A percentile compares a stretch with the other conserved stretches of the same genome.
Evolutionary conservation across 176 grass and related monocot species (phyloP).

Genomic region (Carex littledalei): DNA sequence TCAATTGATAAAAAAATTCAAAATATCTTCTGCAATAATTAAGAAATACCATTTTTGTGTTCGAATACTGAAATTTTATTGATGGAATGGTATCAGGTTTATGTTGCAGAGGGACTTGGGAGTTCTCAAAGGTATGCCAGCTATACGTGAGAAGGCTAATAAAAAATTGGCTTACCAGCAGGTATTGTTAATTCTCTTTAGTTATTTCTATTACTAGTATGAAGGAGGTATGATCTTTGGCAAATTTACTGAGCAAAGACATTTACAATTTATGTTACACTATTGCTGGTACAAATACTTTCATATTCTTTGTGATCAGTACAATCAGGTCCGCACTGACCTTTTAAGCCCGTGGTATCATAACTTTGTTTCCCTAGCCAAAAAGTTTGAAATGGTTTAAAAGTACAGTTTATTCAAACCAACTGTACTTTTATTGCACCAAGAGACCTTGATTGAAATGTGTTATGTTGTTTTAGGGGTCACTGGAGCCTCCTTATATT

Average conservation of each 20-base stretch:
- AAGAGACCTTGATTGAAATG: neutral
- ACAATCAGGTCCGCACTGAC: neutral
- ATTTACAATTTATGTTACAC: neutral
- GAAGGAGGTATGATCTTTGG: neutral
- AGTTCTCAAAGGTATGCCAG: constrained; percentile 63
- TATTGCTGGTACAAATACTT: neutral
- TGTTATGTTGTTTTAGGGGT: constrained; percentile 35
- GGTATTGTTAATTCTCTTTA: constrained; percentile 28
- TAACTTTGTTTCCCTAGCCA: neutral
- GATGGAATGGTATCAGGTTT: constrained; percentile 28
- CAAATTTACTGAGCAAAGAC: neutral
- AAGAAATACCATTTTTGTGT: constrained; percentile 2
- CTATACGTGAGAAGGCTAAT: constrained; percentile 54
- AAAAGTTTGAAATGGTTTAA: neutral
- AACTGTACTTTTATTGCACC: neutral
- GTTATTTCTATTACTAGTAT: neutral
- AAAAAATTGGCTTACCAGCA: constrained; percentile 50
- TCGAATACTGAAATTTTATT: neutral
- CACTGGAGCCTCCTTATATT: constrained; percentile 96
- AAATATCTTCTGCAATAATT: no score
- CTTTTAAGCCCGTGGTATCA: no score
- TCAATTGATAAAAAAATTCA: no score
- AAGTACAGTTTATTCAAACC: neutral
- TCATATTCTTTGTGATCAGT: neutral
- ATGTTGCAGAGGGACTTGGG: constrained; percentile 62